A percentile compares a stretch with the other conserved stretches of the same genome.
Evolutionary conservation across 2,329 filamentous ascomycete genomes (phyloP).

Genomic region (Fusarium musae): DNA sequence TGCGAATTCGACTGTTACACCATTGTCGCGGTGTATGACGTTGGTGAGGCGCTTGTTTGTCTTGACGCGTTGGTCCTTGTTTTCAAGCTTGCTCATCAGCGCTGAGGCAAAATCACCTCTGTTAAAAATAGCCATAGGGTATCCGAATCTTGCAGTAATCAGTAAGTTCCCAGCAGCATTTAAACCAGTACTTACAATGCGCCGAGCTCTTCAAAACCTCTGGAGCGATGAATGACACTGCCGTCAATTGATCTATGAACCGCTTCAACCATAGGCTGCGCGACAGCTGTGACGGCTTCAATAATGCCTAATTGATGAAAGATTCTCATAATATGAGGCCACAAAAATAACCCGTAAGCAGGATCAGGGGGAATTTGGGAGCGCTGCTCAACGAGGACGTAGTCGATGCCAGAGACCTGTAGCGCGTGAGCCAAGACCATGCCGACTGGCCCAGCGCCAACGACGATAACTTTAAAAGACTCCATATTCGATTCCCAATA

Average conservation of each 20-base stretch:
- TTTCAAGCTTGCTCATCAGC: conserved; percentile 4
- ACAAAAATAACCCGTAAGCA: conserved; percentile 20
- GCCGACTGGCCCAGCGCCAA: conserved; percentile 20
- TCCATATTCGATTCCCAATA: not conserved
- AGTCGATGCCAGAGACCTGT: conserved; percentile 11
- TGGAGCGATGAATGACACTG: not conserved
- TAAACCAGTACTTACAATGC: not conserved
- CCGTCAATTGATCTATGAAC: conserved; percentile 15
- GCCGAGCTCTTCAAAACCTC: not conserved
- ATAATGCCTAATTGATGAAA: conserved; percentile 19
- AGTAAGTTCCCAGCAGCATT: accelerated
- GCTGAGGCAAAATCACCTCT: conserved; percentile 12
- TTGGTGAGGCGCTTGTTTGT: conserved; percentile 20
- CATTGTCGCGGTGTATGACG: not conserved
- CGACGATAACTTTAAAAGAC: conserved; percentile 20
- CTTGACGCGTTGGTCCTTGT: conserved; percentile 4
- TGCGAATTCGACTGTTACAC: conserved; percentile 10
- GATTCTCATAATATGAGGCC: conserved; percentile 23
- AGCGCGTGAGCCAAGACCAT: conserved; percentile 22
- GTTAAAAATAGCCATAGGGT: conserved; percentile 24
- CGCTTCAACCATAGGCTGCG: conserved; percentile 7
- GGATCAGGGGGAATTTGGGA: conserved; percentile 16
- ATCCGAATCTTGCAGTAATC: not conserved
- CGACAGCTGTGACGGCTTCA: not conserved
- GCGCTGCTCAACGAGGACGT: conserved; percentile 20